These are phyloP conservation scores for Geotrichum candidum DNA, from an alignment of 1,139 yeast species.

Conservation along the genomic window DNA sequence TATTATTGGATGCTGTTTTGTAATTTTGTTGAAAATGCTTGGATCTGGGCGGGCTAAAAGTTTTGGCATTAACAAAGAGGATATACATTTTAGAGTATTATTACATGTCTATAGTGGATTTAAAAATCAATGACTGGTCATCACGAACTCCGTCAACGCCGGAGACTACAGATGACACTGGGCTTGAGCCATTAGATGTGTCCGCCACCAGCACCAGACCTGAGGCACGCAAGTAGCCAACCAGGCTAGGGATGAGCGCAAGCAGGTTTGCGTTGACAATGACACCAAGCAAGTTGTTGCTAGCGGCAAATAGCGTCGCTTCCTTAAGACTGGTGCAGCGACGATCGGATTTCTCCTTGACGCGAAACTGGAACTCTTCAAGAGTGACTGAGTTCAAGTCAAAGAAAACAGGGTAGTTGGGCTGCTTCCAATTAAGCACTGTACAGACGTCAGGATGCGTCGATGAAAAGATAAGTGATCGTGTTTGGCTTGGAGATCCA, in stretches of 20 bases:
- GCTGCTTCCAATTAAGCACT: conserved; percentile 95
- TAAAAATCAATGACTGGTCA: conserved; percentile 61
- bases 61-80: not conserved
- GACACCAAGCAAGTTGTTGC: conserved; percentile 78
- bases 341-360: conserved; percentile 36
- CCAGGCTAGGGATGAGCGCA: conserved; percentile 66
- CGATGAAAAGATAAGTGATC: conserved; percentile 77
- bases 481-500: conserved; percentile 28
- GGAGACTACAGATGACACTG: conserved; percentile 21
- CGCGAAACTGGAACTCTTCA: conserved; percentile 32
- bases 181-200: conserved; percentile 6
- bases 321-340: conserved; percentile 52
- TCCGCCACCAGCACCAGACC: conserved; percentile 79
- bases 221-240: conserved; percentile 67
- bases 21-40: not conserved
- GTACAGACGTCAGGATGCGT: conserved; percentile 86
- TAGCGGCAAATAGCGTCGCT: conserved; percentile 66
- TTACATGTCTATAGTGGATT: conserved; percentile 62
- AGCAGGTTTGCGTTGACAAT: conserved; percentile 69
- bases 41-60: too few species aligned
- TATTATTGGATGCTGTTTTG: not conserved
- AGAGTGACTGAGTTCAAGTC: conserved; percentile 47
- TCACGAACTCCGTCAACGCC: conserved; percentile 74
- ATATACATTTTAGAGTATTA: not conserved
- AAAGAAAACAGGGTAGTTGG: conserved; percentile 90